A percentile compares a stretch with the other conserved stretches of the same genome.
phyloP scores from a whole-genome alignment of 2,329 filamentous ascomycete species.

The Bisporella sp. region DNA sequence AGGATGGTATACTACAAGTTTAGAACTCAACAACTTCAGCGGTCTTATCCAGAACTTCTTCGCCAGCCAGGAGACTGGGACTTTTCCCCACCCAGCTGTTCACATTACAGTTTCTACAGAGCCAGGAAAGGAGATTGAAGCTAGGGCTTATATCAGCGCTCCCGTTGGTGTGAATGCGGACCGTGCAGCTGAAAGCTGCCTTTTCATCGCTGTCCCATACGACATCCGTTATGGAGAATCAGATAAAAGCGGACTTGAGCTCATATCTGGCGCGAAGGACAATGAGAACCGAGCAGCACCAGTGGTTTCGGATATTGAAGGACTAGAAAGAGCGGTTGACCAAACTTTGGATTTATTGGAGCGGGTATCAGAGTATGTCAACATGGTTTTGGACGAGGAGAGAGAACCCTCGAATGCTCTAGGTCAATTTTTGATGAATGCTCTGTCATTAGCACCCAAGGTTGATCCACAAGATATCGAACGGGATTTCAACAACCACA shows the following conservation, averaged over 20 bases:
- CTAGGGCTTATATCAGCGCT: slow-evolving; percentile 89
- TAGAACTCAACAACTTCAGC: slow-evolving; percentile 96
- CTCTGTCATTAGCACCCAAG: slow-evolving; percentile 88
- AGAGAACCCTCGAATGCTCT: slow-evolving; percentile 82
- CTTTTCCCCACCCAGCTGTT: slow-evolving; percentile 93
- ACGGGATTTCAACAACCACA: slow-evolving; percentile 98
- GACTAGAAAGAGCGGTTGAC: slow-evolving; percentile 76
- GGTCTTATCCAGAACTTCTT: slow-evolving; percentile 99
- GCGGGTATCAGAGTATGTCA: slow-evolving; percentile 85
- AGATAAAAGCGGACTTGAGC: slow-evolving; percentile 70
- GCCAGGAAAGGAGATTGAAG: slow-evolving; percentile 81
- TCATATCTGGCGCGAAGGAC: slow-evolving; percentile 77
- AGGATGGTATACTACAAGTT: slow-evolving; percentile 96
- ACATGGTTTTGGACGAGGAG: slow-evolving; percentile 90
- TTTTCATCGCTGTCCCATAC: slow-evolving; percentile 96
- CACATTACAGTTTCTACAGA: slow-evolving; percentile 93
- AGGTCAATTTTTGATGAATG: slow-evolving; percentile 92
- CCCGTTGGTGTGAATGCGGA: slow-evolving; percentile 93
- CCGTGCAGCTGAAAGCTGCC: slow-evolving; percentile 88
- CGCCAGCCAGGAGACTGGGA: slow-evolving; percentile 91
- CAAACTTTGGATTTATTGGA: slow-evolving; percentile 86
- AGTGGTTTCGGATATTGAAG: slow-evolving; percentile 83
- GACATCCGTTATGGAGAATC: slow-evolving; percentile 84
- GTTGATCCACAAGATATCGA: slow-evolving; percentile 87
- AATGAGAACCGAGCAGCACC: slow-evolving; percentile 65